Base-by-base conservation (phyloP, 805 yeast species). In the Wickerhamomyces bisporus region DNA sequence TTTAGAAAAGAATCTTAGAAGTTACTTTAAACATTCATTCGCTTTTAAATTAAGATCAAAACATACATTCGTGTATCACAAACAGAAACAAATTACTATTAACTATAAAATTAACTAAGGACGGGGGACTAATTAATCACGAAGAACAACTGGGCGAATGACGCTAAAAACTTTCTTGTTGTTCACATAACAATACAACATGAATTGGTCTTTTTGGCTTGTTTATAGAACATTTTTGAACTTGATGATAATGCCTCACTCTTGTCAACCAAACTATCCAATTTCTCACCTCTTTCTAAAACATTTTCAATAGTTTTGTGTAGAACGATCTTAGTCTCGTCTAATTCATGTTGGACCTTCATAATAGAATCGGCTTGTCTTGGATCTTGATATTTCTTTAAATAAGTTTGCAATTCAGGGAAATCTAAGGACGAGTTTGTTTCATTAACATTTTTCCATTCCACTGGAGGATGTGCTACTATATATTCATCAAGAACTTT, bases 311-410 rank as follows among this genome's bases (percentile, higher is more conserved):
- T 91, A 33, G 97, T 88, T 66, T 91, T 89, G 65, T 93, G 98
- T 55, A 93, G 71, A 29, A 89, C 96, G 52, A 91, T 86, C 70
- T 93, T 93, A 26, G 98, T 93, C 59, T 93, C 98, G 62, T 93
- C 98, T 53, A 93, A 75, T 64, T 93, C 98, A 58, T 88, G 95
- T 68, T 93, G 98, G 17, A 93, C 98, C 61, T 83, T 85, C 95
- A 93, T 82, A 45, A 93, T 79, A 10, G 96, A 83, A 61, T 93
- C 99, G 0, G 98, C 98, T 68, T 93, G 96, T 30, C 83, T 73
- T 23, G 99, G 99, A 60, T 93, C 96, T 66, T 93, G 98, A 65
- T 93, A 93, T 56, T 86, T 86, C 52, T 70, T 66, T 49, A 93
- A 66, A 59, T 88, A 88, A 19, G 64, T 66, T 24, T 79, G 84